These are phyloP conservation scores for Agaricales sp. DNA, from an alignment of 1,284 basidiomycete genomes.

Conservation along the genomic window DNA sequence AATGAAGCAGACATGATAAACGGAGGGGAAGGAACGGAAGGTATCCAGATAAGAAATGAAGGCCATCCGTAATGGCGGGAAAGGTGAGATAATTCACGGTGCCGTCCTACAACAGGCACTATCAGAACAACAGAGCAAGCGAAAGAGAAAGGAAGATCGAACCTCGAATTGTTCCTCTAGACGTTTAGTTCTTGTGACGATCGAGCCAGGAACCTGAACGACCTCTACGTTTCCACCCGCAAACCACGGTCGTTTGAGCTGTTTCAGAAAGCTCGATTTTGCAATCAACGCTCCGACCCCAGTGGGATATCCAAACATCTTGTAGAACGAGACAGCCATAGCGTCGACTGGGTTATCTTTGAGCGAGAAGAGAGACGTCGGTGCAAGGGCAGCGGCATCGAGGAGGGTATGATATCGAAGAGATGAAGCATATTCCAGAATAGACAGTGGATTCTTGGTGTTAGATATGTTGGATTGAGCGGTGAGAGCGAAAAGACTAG, in stretches of 20 bases:
- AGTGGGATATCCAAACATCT: conserved; percentile 84
- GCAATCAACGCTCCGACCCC: conserved; percentile 74
- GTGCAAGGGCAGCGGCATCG: conserved; percentile 71
- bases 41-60: conserved; percentile 66
- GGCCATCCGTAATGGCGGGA: conserved; percentile 64
- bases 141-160: conserved; percentile 2
- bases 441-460: conserved; percentile 46
- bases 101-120: conserved; percentile 47
- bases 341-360: conserved; percentile 61
- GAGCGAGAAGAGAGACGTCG: conserved; percentile 59
- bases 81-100: conserved; percentile 74
- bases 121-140: conserved; percentile 8
- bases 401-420: conserved; percentile 67
- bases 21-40: conserved; percentile 67
- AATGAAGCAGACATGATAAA: conserved; percentile 51
- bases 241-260: conserved; percentile 69
- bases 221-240: conserved; percentile 74
- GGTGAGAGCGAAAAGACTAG: conserved; percentile 62
- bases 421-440: conserved; percentile 47
- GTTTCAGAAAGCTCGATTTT: conserved; percentile 52
- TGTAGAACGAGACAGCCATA: conserved; percentile 79
- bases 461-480: conserved; percentile 78
- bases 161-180: conserved; percentile 72
- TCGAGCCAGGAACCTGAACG: conserved; percentile 66
- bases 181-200: conserved; percentile 50